Evolutionary conservation across 345 rosid genomes (phyloP), one percentile per base, ranked within the genome.

Genomic region (Populus pruinosa): DNA sequence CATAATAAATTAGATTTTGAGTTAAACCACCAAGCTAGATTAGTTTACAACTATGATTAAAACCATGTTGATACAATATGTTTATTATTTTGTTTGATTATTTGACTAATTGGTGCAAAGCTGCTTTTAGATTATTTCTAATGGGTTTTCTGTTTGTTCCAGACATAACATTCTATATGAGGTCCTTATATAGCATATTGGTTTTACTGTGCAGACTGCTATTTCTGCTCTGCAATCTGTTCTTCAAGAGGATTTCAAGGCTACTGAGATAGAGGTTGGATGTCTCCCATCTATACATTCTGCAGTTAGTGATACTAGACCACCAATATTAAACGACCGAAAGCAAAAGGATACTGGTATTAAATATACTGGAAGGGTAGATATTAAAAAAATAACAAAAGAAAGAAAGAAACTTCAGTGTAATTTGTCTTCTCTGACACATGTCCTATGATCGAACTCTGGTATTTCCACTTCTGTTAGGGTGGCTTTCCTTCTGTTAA

Each of bases 241-340:
- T 84, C 97, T 93, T 53, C 97, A 93, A 76, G 95, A 93, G 86
- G 97, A 93, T 83, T 91, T 93, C 90, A 93, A 93, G 89, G 96
- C 97, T 29, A 93, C 92, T 73, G 97, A 93, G 83, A 93, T 93
- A 77, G 97, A 93, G 97, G 96, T 93, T 59, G 20, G 67, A 23
- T 21, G 29, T 20, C 31, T 66, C 29, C 27, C 11, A 49, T 61
- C 66, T 63, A 9, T 43, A n/a, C 64, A 9, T 13, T 21, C 43
- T 9, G 64, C 64, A n/a, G 64, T 23, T 59, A n/a, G 64, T 59
- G 64, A 10, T 59, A 53, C 23, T 2, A 6, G 0, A 20, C 59
- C 59, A 53, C 23, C 6, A 53, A 53, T 53, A 53, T 53, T 53
- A 20, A 53, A 53, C 20, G 59, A 53, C 8, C 2, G 10, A 39